Evolutionary conservation across 768 basidiomycete genomes (phyloP).

Genomic region (Kwoniella dejecticola): DNA sequence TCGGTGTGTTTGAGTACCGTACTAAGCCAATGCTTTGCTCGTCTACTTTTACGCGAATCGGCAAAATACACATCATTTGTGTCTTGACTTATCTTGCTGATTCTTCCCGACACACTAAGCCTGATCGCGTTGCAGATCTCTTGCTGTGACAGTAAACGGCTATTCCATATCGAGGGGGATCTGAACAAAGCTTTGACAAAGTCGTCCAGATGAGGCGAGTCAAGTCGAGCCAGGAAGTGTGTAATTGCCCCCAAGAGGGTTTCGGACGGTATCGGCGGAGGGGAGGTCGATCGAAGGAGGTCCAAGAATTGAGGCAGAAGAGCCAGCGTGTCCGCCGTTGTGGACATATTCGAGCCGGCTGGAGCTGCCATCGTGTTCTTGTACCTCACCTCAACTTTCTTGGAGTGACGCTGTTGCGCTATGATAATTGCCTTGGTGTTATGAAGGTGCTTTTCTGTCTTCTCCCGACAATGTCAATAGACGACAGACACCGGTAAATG

Average conservation of each 20-base stretch:
- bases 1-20: background rate
- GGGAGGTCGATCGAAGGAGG: conserved; percentile 11
- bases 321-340: background rate
- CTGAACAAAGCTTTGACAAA: conserved; percentile 17
- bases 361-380: too few relatives aligned
- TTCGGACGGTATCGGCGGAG: conserved; percentile 21
- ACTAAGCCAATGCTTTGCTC: conserved; percentile 24
- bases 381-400: too few relatives aligned
- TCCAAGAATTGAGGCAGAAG: conserved; percentile 23
- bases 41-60: background rate
- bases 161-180: conserved; percentile 21
- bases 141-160: background rate
- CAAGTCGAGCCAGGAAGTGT: conserved; percentile 34
- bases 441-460: too few relatives aligned
- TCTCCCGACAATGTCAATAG: too few relatives aligned
- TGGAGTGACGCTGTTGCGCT: too few relatives aligned
- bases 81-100: conserved; percentile 1
- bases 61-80: conserved; percentile 17
- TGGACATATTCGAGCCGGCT: too few relatives aligned
- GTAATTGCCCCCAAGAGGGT: conserved; percentile 41
- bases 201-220: background rate
- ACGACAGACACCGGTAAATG: too few relatives aligned
- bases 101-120: conserved; percentile 11
- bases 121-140: conserved; percentile 20
- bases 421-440: too few relatives aligned